Evolutionary conservation across 805 yeast genomes (phyloP).

Genomic region (Myxozyma vanderwaltii): DNA sequence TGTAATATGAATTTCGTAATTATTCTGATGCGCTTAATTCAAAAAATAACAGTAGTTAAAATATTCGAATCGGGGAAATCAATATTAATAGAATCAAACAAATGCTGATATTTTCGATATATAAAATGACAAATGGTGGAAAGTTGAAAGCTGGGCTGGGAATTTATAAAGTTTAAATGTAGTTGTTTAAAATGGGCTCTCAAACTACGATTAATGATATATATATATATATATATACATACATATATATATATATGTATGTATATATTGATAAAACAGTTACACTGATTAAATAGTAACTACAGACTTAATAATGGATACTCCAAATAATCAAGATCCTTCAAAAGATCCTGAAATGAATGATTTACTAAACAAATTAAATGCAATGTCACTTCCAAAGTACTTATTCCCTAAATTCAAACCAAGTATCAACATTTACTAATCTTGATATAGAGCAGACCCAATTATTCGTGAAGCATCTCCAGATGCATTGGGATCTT

Average conservation of each 20-base stretch:
- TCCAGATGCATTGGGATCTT: constrained; percentile 27
- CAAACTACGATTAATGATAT: neutral
- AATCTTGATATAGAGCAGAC: neutral
- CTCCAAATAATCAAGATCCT: too few species aligned
- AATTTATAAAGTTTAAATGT: too few species aligned
- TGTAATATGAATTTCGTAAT: too few species aligned
- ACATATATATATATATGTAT: too few species aligned
- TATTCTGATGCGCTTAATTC: neutral
- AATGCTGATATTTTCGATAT: neutral
- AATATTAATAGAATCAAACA: too few species aligned
- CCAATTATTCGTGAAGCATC: constrained; percentile 15
- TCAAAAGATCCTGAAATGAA: constrained; percentile 7
- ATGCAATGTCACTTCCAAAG: constrained; percentile 20
- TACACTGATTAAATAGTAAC: too few species aligned
- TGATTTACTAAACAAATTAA: constrained; percentile 8
- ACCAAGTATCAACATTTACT: neutral
- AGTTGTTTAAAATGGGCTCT: too few species aligned
- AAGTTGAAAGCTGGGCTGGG: neutral
- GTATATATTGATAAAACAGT: too few species aligned
- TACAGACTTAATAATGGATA: too few species aligned
- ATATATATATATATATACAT: too few species aligned
- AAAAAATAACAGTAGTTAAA: neutral
- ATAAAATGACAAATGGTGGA: too few species aligned
- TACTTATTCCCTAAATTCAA: neutral
- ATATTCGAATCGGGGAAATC: neutral